Evolutionary conservation across 371 early-diverging fungal genomes (phyloP).

Genomic region (Mortierella sp.): DNA sequence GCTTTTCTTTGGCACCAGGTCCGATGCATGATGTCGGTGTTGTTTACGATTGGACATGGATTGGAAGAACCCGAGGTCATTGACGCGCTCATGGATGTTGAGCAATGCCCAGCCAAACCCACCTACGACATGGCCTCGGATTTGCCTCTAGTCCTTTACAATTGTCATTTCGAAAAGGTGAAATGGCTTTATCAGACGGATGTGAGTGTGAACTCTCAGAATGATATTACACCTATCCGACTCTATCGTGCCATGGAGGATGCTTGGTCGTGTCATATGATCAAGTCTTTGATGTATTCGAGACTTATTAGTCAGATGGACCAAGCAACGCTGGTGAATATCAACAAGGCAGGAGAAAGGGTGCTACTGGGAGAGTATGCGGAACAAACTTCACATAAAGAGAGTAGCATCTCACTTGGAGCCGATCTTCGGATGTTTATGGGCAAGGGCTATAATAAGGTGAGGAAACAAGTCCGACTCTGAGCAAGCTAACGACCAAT

Average conservation of each 20-base stretch:
- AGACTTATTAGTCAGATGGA: constrained; percentile 47
- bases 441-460: constrained; percentile 44
- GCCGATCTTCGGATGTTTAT: constrained; percentile 52
- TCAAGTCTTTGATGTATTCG: constrained; percentile 58
- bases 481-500: no score
- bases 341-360: constrained; percentile 29
- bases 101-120: constrained; percentile 69
- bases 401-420: constrained; percentile 49
- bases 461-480: constrained; percentile 18
- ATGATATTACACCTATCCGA: constrained; percentile 52
- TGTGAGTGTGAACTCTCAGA: constrained; percentile 18
- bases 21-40: constrained; percentile 93
- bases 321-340: constrained; percentile 27
- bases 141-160: constrained; percentile 86
- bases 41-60: constrained; percentile 86
- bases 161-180: constrained; percentile 81
- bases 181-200: constrained; percentile 62
- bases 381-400: constrained; percentile 25
- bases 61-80: constrained; percentile 73
- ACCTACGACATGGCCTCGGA: constrained; percentile 90
- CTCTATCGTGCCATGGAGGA: constrained; percentile 61
- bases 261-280: constrained; percentile 63
- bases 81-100: constrained; percentile 64
- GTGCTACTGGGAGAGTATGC: constrained; percentile 34
- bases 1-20: constrained; percentile 99